Evolutionary conservation across 2,329 filamentous ascomycete genomes (phyloP).

Genomic region (Penicillium verrucosum): DNA sequence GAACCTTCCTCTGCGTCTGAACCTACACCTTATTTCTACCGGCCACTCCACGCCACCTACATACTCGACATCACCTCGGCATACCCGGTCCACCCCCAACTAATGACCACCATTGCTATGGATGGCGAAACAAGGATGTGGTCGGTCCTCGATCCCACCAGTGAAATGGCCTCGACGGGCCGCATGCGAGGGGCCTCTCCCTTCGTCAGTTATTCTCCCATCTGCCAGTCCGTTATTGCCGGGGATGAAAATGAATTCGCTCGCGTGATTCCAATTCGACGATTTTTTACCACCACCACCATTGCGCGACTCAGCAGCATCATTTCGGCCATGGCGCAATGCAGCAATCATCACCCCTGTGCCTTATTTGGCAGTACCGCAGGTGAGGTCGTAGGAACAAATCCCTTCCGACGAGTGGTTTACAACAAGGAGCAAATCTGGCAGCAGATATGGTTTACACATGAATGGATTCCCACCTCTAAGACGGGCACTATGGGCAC

Average conservation of each 20-base stretch:
- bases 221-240: conserved; percentile 52
- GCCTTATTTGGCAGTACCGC: conserved; percentile 52
- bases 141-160: conserved; percentile 50
- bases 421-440: conserved; percentile 51
- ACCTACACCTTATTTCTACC: conserved; percentile 36
- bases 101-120: conserved; percentile 52
- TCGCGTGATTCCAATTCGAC: conserved; percentile 49
- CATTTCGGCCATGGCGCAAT: conserved; percentile 33
- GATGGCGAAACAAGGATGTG: conserved; percentile 55
- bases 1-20: conserved; percentile 17
- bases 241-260: conserved; percentile 55
- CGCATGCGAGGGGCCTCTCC: conserved; percentile 51
- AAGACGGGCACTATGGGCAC: conserved; percentile 30
- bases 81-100: conserved; percentile 53
- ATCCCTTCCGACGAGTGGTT: conserved; percentile 51
- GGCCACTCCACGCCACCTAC: conserved; percentile 38
- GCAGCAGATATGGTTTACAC: conserved; percentile 57
- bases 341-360: conserved; percentile 50
- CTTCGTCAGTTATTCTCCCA: conserved; percentile 54
- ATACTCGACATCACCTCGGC: conserved; percentile 44
- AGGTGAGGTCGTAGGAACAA: conserved; percentile 52
- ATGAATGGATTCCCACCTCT: conserved; percentile 50
- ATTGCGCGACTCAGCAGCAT: conserved; percentile 47
- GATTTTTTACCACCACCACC: conserved; percentile 51
- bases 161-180: conserved; percentile 45